Evolutionary conservation across 2,329 filamentous ascomycete genomes (phyloP), one percentile per base, ranked within the genome.

Genomic region (Trichoderma gracile): DNA sequence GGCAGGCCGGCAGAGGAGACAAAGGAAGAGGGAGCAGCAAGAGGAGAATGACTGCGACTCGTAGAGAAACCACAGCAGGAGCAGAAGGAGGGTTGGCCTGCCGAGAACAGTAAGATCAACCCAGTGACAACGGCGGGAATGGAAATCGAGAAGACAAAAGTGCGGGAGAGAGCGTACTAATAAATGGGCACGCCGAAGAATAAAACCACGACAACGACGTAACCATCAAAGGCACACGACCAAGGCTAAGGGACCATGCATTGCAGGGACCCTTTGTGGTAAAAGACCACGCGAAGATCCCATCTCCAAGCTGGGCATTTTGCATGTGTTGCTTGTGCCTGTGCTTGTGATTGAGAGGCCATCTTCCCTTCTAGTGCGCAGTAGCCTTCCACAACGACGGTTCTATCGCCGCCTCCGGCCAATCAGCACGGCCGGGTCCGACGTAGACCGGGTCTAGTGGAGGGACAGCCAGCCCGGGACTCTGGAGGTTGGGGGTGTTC

Each of bases 281-380:
- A 59, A 65, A 56, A 47, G 63, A 27, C 63, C 63, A 65, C 49
- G 56, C 63, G 63, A 61, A 65, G 63, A 65, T 61, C 63, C 33
- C 49, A 52, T 60, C 63, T 61, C n/a, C 46, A 47, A 33, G 56
- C 56, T 49, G 43, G 56, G 30, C 54, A 38, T 57, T 19, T 49
- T 49, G 59, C 59, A 53, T 45, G 59, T 30, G 49, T 46, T 54
- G 59, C 59, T 53, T 21, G 8, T 54, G 47, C 62, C 54, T 64
- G 38, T 59, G 47, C 62, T 64, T 64, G 54, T 59, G 46, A 45
- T 43, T 59, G 47, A 46, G 17, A 59, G 60, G n/a, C 40, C 14
- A 43, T 63, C 33, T 30, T 19, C 17, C 40, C 5, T 40, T 54
- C 49, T 54, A 54, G 47, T 45, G 47, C 46, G 47, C 50, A 61